Conservation (phyloP, 192 early-diverging fungal genomes). For the Mortierella hygrophila region DNA sequence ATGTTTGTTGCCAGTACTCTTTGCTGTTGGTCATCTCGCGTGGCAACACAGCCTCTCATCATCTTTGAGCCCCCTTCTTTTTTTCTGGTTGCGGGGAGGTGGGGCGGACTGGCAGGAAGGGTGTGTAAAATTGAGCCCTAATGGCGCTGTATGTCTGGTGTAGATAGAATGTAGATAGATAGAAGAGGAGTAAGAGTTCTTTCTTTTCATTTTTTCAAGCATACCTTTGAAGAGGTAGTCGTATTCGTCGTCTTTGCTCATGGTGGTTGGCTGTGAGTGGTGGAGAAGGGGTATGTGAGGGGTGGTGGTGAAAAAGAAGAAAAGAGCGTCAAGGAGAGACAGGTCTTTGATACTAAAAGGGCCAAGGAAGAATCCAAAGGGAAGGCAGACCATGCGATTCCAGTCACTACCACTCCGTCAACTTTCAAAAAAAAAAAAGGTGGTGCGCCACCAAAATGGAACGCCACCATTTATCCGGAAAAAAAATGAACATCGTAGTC, state of each 20-base stretch:
- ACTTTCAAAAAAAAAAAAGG: neutral
- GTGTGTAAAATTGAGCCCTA: neutral
- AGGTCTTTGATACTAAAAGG: neutral
- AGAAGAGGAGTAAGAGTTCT: neutral
- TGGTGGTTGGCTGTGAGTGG: constrained; percentile 26
- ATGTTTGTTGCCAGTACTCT: neutral
- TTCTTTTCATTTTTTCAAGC: neutral
- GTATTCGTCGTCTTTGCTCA: constrained; percentile 81
- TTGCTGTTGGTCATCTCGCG: constrained; percentile 12
- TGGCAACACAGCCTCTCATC: constrained; percentile 27
- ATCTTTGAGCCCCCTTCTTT: constrained; percentile 7
- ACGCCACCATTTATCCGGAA: neutral
- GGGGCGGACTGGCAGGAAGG: neutral
- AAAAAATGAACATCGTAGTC: neutral
- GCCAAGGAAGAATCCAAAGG: neutral
- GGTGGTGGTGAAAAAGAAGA: constrained; percentile 7
- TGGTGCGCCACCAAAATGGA: neutral
- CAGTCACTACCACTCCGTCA: neutral
- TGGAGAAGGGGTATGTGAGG: neutral
- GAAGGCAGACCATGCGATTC: neutral
- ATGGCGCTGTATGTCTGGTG: neutral
- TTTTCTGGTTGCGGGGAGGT: neutral
- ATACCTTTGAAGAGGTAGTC: constrained; percentile 90
- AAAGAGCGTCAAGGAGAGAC: neutral
- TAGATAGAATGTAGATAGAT: neutral